Evolutionary conservation across 2,329 filamentous ascomycete species (phyloP).

Genomic region (Fusarium napiforme): DNA sequence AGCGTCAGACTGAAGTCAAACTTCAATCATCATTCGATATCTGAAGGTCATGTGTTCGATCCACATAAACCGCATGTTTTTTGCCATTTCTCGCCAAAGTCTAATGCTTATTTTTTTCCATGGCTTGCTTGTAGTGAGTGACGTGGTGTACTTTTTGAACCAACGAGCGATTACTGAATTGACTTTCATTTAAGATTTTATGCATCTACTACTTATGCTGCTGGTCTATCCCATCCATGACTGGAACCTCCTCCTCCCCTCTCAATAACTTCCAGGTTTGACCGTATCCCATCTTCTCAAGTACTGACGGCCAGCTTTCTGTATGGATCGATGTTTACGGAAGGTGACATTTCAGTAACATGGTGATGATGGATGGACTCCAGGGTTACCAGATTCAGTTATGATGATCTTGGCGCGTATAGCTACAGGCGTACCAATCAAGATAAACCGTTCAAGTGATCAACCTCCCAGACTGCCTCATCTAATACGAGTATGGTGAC

Average conservation of each 20-base stretch:
- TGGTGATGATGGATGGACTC: no score
- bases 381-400: not conserved
- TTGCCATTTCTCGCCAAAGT: accelerated
- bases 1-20: slow-evolving; percentile 37
- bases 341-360: not conserved
- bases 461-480: not conserved
- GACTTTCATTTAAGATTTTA: no score
- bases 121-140: accelerated
- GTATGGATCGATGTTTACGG: not conserved
- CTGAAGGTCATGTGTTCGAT: slow-evolving; percentile 46
- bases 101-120: no score
- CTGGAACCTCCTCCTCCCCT: not conserved
- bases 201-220: no score
- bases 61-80: slow-evolving; percentile 42
- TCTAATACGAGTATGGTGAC: not conserved
- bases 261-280: not conserved
- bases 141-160: not conserved
- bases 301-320: accelerated
- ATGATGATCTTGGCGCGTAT: not conserved
- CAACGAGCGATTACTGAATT: no score
- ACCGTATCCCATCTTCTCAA: not conserved
- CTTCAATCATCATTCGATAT: slow-evolving; percentile 39
- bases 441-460: not conserved
- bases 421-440: slow-evolving; percentile 3
- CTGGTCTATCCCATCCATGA: no score